These are phyloP conservation scores for Corrigiola litoralis DNA, from an alignment of 179 eudicot genomes.

Conservation along the genomic window DNA sequence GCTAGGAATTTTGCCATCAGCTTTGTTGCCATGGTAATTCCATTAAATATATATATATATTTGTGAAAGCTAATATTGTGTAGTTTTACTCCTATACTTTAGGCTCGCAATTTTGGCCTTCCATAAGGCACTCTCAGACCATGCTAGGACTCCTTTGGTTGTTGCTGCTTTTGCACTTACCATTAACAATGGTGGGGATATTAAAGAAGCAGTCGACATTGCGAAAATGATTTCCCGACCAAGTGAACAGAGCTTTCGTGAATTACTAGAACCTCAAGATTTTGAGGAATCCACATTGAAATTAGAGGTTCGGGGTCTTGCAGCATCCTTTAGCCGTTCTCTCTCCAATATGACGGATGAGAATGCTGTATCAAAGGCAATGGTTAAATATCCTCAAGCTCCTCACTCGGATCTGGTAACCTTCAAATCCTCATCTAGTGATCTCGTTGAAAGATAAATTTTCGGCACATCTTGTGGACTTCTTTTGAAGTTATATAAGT, in stretches of 20 bases:
- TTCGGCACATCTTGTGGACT: neutral
- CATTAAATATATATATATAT: no score
- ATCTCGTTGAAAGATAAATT: neutral
- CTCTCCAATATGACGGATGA: constrained; percentile 64
- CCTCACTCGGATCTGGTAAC: constrained; percentile 81
- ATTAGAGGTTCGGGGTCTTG: constrained; percentile 50
- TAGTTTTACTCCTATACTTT: constrained; percentile 4
- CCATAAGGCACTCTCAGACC: constrained; percentile 61
- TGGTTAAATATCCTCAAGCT: constrained; percentile 66
- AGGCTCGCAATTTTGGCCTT: constrained; percentile 84
- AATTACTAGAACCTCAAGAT: constrained; percentile 41
- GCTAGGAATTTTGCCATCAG: no score
- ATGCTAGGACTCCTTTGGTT: constrained; percentile 64
- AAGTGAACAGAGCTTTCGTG: constrained; percentile 48
- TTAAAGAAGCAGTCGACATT: constrained; percentile 61
- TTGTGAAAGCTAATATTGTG: neutral
- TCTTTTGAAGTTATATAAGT: neutral
- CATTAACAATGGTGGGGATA: constrained; percentile 78
- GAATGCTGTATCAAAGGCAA: constrained; percentile 58
- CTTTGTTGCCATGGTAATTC: no score
- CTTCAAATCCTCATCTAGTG: neutral
- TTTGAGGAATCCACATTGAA: constrained; percentile 26
- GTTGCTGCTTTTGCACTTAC: constrained; percentile 76
- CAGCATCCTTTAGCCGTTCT: constrained; percentile 41
- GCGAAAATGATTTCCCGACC: constrained; percentile 42